These are phyloP conservation scores for Komagataella phaffii DNA, from an alignment of 805 yeast genomes.

Conservation along the genomic window DNA sequence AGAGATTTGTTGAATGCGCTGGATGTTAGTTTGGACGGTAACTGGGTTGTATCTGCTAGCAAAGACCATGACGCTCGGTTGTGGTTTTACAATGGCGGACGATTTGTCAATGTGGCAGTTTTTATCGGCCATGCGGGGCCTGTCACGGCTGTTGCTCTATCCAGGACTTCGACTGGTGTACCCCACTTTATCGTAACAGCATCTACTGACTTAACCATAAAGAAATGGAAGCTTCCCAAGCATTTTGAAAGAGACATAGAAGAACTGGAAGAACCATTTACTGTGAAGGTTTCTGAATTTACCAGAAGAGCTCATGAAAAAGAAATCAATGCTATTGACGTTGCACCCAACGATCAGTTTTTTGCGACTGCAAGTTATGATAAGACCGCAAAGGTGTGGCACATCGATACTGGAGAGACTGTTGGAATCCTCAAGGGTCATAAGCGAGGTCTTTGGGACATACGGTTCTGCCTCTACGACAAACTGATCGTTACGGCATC, in stretches of 20 bases:
- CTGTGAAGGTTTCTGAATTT: slow-evolving; percentile 56
- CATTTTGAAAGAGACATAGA: slow-evolving; percentile 7
- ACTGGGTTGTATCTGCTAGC: slow-evolving; percentile 85
- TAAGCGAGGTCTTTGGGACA: slow-evolving; percentile 90
- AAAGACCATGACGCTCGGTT: slow-evolving; percentile 78
- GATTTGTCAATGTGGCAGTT: slow-evolving; percentile 36
- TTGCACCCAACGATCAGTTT: slow-evolving; percentile 79
- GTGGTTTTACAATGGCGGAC: slow-evolving; percentile 51
- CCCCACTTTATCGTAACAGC: slow-evolving; percentile 77
- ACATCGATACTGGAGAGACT: slow-evolving; percentile 72
- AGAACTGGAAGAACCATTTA: slow-evolving; percentile 10
- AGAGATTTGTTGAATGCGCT: slow-evolving; percentile 71
- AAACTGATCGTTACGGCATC: slow-evolving; percentile 70
- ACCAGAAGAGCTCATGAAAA: slow-evolving; percentile 96
- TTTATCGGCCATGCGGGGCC: slow-evolving; percentile 83
- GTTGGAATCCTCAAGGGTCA: slow-evolving; percentile 81
- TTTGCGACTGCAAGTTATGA: slow-evolving; percentile 95
- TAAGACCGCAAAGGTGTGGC: slow-evolving; percentile 85
- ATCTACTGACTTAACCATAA: slow-evolving; percentile 72
- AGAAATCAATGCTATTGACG: slow-evolving; percentile 81
- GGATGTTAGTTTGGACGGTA: slow-evolving; percentile 68
- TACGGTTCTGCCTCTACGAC: slow-evolving; percentile 69
- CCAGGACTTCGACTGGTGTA: slow-evolving; percentile 30
- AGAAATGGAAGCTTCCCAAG: slow-evolving; percentile 69
- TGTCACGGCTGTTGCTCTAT: slow-evolving; percentile 70